Evolutionary conservation across 495 filamentous ascomycete species (phyloP).

Genomic region (Aspergillus haitiensis): DNA sequence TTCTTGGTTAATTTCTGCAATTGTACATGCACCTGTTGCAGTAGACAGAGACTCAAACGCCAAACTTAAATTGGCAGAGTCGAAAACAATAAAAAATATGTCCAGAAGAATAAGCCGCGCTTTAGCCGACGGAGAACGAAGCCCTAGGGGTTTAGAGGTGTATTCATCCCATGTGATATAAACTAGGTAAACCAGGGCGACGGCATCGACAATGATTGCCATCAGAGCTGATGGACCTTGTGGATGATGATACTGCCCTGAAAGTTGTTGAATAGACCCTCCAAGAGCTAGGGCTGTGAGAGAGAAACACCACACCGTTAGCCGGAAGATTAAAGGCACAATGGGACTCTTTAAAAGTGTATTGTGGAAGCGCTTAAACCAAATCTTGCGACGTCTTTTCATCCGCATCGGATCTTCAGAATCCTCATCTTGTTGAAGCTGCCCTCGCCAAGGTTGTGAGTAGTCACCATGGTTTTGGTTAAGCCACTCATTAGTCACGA

Average conservation of each 20-base stretch:
- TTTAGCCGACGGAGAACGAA: conserved; percentile 80
- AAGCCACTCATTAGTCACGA: conserved; percentile 60
- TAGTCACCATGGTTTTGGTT: conserved; percentile 56
- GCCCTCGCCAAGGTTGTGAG: conserved; percentile 57
- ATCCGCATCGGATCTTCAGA: conserved; percentile 49
- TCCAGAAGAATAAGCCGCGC: conserved; percentile 86
- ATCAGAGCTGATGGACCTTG: conserved; percentile 78
- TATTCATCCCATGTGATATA: conserved; percentile 98
- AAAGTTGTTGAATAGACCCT: conserved; percentile 66
- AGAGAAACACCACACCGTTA: conserved; percentile 81
- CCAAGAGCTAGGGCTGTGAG: conserved; percentile 79
- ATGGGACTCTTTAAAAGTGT: conserved; percentile 74
- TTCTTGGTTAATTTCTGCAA: conserved; percentile 39
- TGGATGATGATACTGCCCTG: conserved; percentile 43
- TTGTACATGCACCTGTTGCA: conserved; percentile 61
- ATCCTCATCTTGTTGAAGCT: conserved; percentile 37
- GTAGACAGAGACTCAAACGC: conserved; percentile 83
- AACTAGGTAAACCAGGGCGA: conserved; percentile 83
- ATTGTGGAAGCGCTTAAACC: conserved; percentile 57
- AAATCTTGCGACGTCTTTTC: conserved; percentile 48
- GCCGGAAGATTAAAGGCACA: conserved; percentile 78
- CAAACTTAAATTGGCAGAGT: conserved; percentile 84
- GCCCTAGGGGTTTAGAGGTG: conserved; percentile 84
- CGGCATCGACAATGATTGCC: conserved; percentile 84
- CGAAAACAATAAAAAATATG: conserved; percentile 94